Base-by-base conservation (phyloP, 169 alveolate species). In the Amoebophrya sp. region DNA sequence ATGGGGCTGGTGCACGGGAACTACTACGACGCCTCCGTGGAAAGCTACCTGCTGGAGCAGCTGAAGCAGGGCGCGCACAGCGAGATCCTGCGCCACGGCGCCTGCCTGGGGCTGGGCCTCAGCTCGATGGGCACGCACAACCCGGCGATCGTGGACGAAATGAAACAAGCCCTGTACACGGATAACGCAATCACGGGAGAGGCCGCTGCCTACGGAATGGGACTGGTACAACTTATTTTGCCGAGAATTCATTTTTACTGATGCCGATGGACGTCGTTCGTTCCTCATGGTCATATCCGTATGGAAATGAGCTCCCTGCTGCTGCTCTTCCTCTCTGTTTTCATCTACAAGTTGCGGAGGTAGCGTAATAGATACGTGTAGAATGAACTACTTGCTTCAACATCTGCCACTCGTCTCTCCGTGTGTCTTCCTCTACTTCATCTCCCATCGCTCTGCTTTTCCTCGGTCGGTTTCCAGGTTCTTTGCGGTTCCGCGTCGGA, bases 171-270 rank as follows among this genome's bases (percentile, higher is more conserved):
- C 23, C 91, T 98, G 58, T 97, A 94, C 93, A 95, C 96, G 42
- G 99, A 98, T 93, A 95, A 96, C 91, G 99, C 99, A 5, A 97
- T 98, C 41, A 95, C 98, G 40, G 99, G 99, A 0, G 99, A 98
- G 95, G 99, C 99, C 40, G 99, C 99, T 0, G 99, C 99, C 2
- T 95, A 96, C 93, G 99, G 98, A 29, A 96, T 96, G 88, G 99
- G 99, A 0, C 94, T 98, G 58, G 95, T 97, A 67, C 15, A 34
- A 34, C 88, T 69, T 69, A 4, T 42, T 7, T 42, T 42, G 48
- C 20, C 48, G 4, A 42, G 48, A 7, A 42, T 42, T 42, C 13
- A 42, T 42, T 42, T 42, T 42, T 42, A 7, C 48, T 42, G 13
- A n/a, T n/a, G n/a, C n/a, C n/a, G n/a, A n/a, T n/a, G n/a, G n/a